Conservation (phyloP, 805 yeast genomes). For the Saturnispora ahearnii region DNA sequence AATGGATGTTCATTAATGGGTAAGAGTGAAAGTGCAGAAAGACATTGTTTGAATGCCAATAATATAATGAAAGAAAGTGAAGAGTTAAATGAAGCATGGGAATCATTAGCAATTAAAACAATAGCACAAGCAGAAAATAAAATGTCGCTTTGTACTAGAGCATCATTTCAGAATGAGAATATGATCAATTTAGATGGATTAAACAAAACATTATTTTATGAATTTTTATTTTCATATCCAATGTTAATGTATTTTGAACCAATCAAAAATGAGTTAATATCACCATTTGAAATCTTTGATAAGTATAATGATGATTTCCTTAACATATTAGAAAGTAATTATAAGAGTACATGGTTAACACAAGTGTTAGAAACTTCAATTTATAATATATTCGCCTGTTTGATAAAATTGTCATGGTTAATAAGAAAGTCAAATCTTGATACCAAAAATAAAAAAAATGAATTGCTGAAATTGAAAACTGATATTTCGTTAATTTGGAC, state of each 20-base stretch:
- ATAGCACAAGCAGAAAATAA: constrained; percentile 31
- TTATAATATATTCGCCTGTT: constrained; percentile 29
- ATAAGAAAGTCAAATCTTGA: constrained; percentile 12
- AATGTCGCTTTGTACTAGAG: constrained; percentile 19
- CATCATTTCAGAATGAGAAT: not conserved
- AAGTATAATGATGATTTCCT: constrained; percentile 22
- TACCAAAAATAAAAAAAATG: constrained; percentile 6
- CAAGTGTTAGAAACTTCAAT: constrained; percentile 33
- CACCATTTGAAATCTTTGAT: constrained; percentile 32
- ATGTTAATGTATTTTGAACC: constrained; percentile 31
- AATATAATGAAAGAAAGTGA: constrained; percentile 14
- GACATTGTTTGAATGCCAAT: constrained; percentile 21
- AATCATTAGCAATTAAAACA: constrained; percentile 33
- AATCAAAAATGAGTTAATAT: constrained; percentile 27
- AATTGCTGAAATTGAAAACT: constrained; percentile 13
- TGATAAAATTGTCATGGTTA: constrained; percentile 33
- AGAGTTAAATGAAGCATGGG: constrained; percentile 25
- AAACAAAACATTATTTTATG: constrained; percentile 9
- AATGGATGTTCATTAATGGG: constrained; percentile 33
- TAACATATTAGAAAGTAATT: constrained; percentile 3
- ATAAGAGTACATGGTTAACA: constrained; percentile 25
- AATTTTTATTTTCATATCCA: constrained; percentile 34
- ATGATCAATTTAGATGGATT: not conserved
- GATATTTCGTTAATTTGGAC: constrained; percentile 25
- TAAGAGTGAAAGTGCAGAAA: constrained; percentile 20